A percentile compares a stretch with the other conserved stretches of the same genome.
Evolutionary conservation across 768 basidiomycete species (phyloP).

Genomic region (Amanita molliuscula): DNA sequence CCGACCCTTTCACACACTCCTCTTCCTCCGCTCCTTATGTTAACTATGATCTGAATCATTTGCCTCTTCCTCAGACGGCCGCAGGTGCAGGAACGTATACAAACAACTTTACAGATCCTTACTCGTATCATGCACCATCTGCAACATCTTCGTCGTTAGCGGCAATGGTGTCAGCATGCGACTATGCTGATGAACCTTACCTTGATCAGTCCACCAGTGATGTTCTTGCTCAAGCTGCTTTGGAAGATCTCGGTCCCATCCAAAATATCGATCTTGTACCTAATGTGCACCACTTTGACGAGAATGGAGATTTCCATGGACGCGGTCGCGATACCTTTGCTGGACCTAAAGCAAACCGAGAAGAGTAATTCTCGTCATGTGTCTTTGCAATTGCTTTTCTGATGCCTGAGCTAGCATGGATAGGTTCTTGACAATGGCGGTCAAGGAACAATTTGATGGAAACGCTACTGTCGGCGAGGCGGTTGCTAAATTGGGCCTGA

Average conservation of each 20-base stretch:
- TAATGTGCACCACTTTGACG: conserved; percentile 12
- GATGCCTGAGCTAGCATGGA: conserved; percentile 28
- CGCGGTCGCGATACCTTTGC: conserved; percentile 32
- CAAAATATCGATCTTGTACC: conserved; percentile 6
- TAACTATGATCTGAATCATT: not conserved
- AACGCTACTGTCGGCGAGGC: conserved; percentile 51
- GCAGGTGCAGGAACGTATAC: not conserved
- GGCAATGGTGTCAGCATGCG: too few relatives aligned
- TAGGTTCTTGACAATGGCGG: conserved; percentile 42
- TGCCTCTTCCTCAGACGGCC: not conserved
- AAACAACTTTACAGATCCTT: not conserved
- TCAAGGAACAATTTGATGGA: conserved; percentile 48
- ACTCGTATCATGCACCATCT: not conserved
- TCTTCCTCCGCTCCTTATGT: not conserved
- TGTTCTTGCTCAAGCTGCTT: not conserved
- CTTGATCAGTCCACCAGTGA: not conserved
- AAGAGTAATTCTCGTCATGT: conserved; percentile 31
- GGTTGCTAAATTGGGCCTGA: conserved; percentile 40
- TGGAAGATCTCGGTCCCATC: not conserved
- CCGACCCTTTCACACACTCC: not conserved
- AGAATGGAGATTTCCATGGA: conserved; percentile 18
- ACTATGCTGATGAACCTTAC: not conserved
- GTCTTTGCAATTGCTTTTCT: not conserved
- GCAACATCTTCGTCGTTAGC: not conserved
- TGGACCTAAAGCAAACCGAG: conserved; percentile 35